Evolutionary conservation across 768 basidiomycete species (phyloP), one percentile per base, ranked within the genome.

Genomic region (Lentinula lateritia): DNA sequence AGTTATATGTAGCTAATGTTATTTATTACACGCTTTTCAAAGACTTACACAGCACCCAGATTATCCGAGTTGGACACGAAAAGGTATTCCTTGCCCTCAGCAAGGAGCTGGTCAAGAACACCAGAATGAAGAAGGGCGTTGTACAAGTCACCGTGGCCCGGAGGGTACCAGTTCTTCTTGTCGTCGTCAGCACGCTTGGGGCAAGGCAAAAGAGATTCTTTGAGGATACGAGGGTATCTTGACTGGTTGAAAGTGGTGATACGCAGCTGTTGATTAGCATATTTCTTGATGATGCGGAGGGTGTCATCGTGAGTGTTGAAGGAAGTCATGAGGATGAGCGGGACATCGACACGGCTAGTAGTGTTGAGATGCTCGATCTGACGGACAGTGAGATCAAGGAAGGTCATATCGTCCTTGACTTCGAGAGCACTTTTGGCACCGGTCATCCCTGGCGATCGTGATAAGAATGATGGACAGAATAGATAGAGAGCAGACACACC

Each of bases 51-150:
- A 64, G 94, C 95, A 71, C 95, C 95, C 71, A 98, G 75, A 75
- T 97, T 97, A 76, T 97, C 95, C 52, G 94, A 94, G 82, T 98
- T 98, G 74, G 94, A 96, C 58, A 95, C 92, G 71, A 97, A 98
- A 67, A 97, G 85, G 77, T 96, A 98, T 77, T 98, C 93, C 74
- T 96, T 97, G 74, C 95, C 95, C 66, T 92, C 90, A 10, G 88
- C 79, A 60, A 98, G 76, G 46, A 98, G 83, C 75, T 92, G 88
- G 71, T 96, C 93, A 65, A 98, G 82, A 56, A 95, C 86, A 64
- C 95, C 94, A 23, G 90, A 93, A 76, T 95, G 94, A 69, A 85
- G 76, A 64, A 98, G 81, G 39, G 95, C 93, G 68, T 95, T 93
- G 79, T 95, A 98, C 69, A 98, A 78, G 75, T 98, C 95, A 72